These are phyloP conservation scores for Thalassiosira mediterranea DNA, from an alignment of 352 stramenopile genomes.

Conservation along the genomic window DNA sequence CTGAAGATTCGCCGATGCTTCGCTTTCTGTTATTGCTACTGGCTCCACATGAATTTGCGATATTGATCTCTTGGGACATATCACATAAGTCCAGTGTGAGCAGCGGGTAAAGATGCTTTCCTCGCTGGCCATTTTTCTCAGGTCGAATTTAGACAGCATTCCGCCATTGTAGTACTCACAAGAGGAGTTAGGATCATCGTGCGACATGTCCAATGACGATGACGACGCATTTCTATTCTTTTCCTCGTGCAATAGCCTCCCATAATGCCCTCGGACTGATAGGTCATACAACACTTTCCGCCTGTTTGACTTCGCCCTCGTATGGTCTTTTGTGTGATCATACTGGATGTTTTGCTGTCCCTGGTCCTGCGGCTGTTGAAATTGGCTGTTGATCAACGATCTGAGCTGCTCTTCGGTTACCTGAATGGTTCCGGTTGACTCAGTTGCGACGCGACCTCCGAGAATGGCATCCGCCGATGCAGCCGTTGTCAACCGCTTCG, in stretches of 20 bases:
- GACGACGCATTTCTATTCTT: slow-evolving; percentile 18
- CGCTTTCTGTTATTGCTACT: slow-evolving; percentile 12
- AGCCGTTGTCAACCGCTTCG: background rate
- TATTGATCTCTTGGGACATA: slow-evolving; percentile 38
- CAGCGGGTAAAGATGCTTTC: slow-evolving; percentile 36
- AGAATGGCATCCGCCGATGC: background rate
- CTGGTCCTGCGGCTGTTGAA: background rate
- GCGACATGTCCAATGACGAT: background rate
- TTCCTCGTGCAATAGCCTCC: slow-evolving; percentile 20
- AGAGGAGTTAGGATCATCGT: background rate
- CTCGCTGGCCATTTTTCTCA: slow-evolving; percentile 24
- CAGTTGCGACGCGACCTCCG: background rate
- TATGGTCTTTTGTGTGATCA: background rate
- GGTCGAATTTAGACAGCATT: slow-evolving; percentile 23
- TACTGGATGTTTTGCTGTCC: background rate
- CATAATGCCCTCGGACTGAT: slow-evolving; percentile 49
- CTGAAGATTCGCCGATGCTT: background rate
- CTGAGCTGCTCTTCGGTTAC: background rate
- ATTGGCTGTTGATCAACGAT: background rate
- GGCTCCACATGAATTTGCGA: slow-evolving; percentile 48
- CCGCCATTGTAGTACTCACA: slow-evolving; percentile 57
- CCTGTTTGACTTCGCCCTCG: slow-evolving; percentile 17
- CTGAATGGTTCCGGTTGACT: background rate
- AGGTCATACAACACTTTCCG: slow-evolving; percentile 53
- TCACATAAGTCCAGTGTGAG: slow-evolving; percentile 54